Percentiles rank a stretch among this genome's conserved stretches.
phyloP scores from a whole-genome alignment of 2,329 filamentous ascomycete genomes.

The Blumeria hordei region DNA sequence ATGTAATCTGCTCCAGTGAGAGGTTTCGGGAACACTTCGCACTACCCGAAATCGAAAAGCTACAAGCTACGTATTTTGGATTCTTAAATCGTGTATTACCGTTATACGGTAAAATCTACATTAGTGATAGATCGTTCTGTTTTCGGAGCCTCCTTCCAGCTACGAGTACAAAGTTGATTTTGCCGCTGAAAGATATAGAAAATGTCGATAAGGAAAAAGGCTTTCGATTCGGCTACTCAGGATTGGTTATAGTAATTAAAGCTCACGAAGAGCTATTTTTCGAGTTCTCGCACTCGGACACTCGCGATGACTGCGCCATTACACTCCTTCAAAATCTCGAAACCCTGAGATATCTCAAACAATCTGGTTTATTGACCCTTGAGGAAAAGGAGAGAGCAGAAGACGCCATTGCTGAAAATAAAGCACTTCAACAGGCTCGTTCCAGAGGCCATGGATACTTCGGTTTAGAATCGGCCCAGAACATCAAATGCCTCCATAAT shows the following conservation, averaged over 20 bases:
- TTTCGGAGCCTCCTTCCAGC: conserved; percentile 80
- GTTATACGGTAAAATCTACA: conserved; percentile 88
- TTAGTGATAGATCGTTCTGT: conserved; percentile 70
- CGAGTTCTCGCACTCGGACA: conserved; percentile 56
- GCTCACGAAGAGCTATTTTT: conserved; percentile 95
- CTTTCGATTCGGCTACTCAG: conserved; percentile 75
- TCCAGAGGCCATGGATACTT: conserved; percentile 26
- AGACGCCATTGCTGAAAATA: conserved; percentile 55
- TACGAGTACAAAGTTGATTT: conserved; percentile 74
- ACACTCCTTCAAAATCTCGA: conserved; percentile 60
- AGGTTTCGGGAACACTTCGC: conserved; percentile 81
- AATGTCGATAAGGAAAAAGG: conserved; percentile 89
- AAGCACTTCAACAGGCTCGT: conserved; percentile 55
- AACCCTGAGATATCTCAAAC: conserved; percentile 41
- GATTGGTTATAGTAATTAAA: conserved; percentile 74
- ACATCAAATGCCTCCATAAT: conserved; percentile 19
- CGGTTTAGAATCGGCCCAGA: conserved; percentile 24
- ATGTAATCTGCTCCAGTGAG: conserved; percentile 43
- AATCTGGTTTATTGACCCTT: conserved; percentile 40
- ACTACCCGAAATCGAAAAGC: conserved; percentile 56
- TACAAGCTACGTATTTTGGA: conserved; percentile 81
- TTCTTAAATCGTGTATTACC: conserved; percentile 74
- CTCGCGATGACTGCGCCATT: conserved; percentile 71
- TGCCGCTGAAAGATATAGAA: conserved; percentile 76
- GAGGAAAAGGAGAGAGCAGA: conserved; percentile 49